Percentiles rank a stretch among this genome's conserved stretches.
Evolutionary conservation across 2,329 filamentous ascomycete genomes (phyloP).

Genomic region (Xylariomycetidae sp.): DNA sequence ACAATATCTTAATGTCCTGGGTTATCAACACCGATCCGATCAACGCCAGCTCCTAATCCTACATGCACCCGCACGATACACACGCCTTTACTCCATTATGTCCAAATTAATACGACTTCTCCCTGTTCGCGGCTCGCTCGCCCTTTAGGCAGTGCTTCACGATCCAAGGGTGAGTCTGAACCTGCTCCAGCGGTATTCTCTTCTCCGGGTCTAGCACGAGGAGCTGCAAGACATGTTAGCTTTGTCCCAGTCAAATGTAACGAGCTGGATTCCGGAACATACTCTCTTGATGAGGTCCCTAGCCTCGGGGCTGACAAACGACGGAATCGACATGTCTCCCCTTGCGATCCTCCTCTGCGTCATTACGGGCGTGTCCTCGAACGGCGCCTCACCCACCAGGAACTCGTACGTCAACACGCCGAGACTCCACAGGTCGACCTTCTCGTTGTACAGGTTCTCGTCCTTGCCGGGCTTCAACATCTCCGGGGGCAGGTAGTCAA

Average conservation of each 20-base stretch:
- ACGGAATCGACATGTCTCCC: slow-evolving; percentile 87
- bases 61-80: not conserved
- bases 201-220: slow-evolving; percentile 92
- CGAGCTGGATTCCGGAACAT: too few relatives aligned
- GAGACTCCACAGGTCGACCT: slow-evolving; percentile 93
- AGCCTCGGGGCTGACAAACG: slow-evolving; percentile 84
- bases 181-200: slow-evolving; percentile 81
- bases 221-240: slow-evolving; percentile 45
- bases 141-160: slow-evolving; percentile 81
- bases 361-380: slow-evolving; percentile 93
- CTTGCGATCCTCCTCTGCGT: slow-evolving; percentile 84
- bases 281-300: slow-evolving; percentile 89
- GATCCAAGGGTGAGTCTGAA: slow-evolving; percentile 92
- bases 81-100: slow-evolving; percentile 11
- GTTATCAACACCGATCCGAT: too few relatives aligned
- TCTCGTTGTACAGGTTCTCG: slow-evolving; percentile 89
- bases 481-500: slow-evolving; percentile 96
- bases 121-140: slow-evolving; percentile 46
- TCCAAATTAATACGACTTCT: slow-evolving; percentile 32
- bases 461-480: slow-evolving; percentile 81
- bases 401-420: slow-evolving; percentile 97
- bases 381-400: slow-evolving; percentile 89
- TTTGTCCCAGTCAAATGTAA: too few relatives aligned
- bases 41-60: not conserved
- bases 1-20: too few relatives aligned